Percentiles rank a stretch among this genome's conserved stretches.
Conservation (phyloP, 2,329 filamentous ascomycete genomes). For the Ceratocystis huliohia region DNA sequence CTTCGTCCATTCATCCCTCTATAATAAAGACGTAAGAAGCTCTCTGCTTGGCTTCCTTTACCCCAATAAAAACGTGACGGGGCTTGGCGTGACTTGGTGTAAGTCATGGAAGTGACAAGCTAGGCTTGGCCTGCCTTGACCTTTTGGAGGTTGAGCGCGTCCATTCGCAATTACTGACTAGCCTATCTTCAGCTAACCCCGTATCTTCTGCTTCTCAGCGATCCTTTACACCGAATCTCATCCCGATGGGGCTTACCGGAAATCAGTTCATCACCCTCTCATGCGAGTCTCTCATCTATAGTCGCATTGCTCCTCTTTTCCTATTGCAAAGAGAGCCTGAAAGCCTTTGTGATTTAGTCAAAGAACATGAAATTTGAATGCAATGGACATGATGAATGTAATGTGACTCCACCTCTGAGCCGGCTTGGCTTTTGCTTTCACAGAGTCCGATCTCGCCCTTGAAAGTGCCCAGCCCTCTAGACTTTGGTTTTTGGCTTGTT, state of each 20-base stretch:
- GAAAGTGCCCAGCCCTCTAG: neutral
- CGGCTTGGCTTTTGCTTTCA: too few species aligned
- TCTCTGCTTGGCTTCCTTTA: neutral
- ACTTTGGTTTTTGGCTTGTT: neutral
- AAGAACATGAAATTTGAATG: too few species aligned
- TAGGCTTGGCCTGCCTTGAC: too few species aligned
- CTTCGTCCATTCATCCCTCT: too few species aligned
- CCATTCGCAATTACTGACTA: neutral
- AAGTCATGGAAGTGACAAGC: neutral
- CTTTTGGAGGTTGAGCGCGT: neutral
- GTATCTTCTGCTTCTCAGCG: neutral
- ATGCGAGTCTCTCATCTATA: neutral
- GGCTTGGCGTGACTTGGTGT: neutral
- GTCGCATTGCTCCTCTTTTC: neutral
- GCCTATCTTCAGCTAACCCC: neutral
- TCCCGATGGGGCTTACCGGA: neutral
- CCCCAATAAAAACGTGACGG: neutral
- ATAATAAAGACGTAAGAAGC: too few species aligned
- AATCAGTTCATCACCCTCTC: neutral
- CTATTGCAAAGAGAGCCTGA: neutral
- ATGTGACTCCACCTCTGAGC: neutral
- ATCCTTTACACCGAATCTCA: conserved; percentile 6
- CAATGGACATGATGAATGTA: too few species aligned
- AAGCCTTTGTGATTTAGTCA: neutral
- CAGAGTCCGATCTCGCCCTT: conserved; percentile 1